These are phyloP conservation scores for Effrenium voratum DNA, from an alignment of 73 alveolate species.

Conservation along the genomic window DNA sequence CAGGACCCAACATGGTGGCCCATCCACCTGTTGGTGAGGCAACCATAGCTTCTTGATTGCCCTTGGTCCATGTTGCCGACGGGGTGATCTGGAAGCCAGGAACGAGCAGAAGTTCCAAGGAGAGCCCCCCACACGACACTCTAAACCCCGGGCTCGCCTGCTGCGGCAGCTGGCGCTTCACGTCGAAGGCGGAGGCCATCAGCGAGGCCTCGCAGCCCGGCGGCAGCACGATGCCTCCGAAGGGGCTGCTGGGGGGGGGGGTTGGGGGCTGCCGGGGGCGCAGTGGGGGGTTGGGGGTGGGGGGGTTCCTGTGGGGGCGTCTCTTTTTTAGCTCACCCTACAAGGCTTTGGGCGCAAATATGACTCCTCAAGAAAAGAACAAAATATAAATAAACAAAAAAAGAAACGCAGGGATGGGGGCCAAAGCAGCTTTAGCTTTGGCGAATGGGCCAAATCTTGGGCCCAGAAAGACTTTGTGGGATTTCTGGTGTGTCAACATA, in stretches of 20 bases:
- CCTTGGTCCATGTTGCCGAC: background rate
- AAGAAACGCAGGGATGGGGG: too few species aligned
- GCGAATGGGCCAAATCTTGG: too few species aligned
- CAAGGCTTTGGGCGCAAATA: too few species aligned
- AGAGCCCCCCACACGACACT: too few species aligned
- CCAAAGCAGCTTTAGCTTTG: too few species aligned
- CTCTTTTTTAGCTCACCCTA: too few species aligned
- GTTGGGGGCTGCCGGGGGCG: background rate
- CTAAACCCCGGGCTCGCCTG: slow-evolving; percentile 51
- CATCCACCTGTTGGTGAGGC: background rate
- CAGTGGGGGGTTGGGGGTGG: too few species aligned
- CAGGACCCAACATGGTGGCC: background rate
- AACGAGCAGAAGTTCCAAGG: background rate
- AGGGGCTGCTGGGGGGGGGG: background rate
- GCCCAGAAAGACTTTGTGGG: too few species aligned
- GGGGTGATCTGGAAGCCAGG: background rate
- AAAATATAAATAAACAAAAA: too few species aligned
- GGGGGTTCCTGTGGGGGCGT: too few species aligned
- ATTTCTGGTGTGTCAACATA: too few species aligned
- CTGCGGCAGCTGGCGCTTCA: slow-evolving; percentile 64
- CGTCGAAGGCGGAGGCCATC: slow-evolving; percentile 90
- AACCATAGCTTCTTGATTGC: background rate
- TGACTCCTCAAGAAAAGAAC: too few species aligned
- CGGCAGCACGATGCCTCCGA: slow-evolving; percentile 80
- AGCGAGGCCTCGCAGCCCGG: slow-evolving; percentile 79